Base-by-base conservation (phyloP, 768 basidiomycete genomes). In the Rhodotorula toruloides region DNA sequence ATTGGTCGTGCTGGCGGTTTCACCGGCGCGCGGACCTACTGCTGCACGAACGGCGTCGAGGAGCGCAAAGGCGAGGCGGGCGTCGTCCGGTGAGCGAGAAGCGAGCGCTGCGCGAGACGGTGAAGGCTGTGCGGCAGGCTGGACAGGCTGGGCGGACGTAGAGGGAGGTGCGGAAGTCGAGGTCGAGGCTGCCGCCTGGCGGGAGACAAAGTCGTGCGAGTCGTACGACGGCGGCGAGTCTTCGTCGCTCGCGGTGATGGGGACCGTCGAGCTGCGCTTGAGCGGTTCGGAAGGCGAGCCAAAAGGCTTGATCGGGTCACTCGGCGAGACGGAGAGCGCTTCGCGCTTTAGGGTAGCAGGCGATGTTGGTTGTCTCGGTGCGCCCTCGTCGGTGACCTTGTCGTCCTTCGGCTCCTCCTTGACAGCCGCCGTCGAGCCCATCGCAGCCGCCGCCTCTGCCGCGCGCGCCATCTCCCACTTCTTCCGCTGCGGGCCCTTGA, bases 401-500 rank as follows among this genome's bases (percentile, higher is more conserved):
- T n/a, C 31, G 4, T 27, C 29, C 34, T 9, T 25, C 13, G 48
- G 13, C 21, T 31, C 54, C 36, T n/a, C 46, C 3, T 40, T n/a
- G 25, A 14, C 52, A 14, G 32, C 5, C 50, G 31, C 11, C 48
- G 40, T 5, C 16, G 25, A 42, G 16, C n/a, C 37, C 2, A 19
- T 36, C 12, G 54, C 34, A 27, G 17, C 56, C n/a, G 17, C 54
- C 29, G n/a, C 53, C 25, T 50, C 60, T 0, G 48, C 58, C 1
- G 48, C 54, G 19, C 43, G 55, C 5, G 66, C 63, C 34, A 54
- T 17, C 13, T 56, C 61, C 31, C 66, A 36, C 22, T 53, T 47
- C 50, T 57, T 31, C 52, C 66, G 14, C 46, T 67, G 61, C 11
- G 66, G 66, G 0, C 66, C 66, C 53, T 67, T 61, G 52, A 62